Evolutionary conservation across 306 rosid genomes (phyloP).

Genomic region (Quercus ilex): DNA sequence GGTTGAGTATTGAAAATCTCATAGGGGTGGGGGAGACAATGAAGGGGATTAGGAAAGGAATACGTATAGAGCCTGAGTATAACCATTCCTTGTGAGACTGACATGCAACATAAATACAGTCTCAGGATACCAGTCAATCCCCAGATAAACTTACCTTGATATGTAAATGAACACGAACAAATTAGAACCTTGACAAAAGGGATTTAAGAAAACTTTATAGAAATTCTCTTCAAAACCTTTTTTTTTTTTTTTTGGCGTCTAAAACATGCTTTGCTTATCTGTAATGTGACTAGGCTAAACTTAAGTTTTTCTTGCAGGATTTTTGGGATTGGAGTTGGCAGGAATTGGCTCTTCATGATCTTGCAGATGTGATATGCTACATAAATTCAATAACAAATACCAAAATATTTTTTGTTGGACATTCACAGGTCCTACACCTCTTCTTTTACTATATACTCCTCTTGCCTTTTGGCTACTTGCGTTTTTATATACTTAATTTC

Average conservation of each 20-base stretch:
- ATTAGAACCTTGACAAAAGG: too few relatives aligned
- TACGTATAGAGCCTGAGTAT: background rate
- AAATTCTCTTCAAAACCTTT: too few relatives aligned
- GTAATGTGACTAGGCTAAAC: constrained; percentile 11
- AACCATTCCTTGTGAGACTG: too few relatives aligned
- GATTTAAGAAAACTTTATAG: too few relatives aligned
- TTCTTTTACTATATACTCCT: constrained; percentile 14
- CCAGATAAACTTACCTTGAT: too few relatives aligned
- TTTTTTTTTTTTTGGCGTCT: background rate
- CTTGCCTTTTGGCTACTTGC: constrained; percentile 9
- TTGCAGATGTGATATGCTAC: constrained; percentile 66
- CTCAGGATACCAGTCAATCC: too few relatives aligned
- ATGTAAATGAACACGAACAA: too few relatives aligned
- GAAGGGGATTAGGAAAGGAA: background rate
- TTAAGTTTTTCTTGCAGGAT: constrained; percentile 45
- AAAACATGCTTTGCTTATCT: constrained; percentile 6
- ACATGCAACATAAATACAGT: too few relatives aligned
- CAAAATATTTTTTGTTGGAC: constrained; percentile 80
- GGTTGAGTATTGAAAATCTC: constrained; percentile 4
- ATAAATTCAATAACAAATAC: constrained; percentile 46
- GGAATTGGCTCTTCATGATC: constrained; percentile 75
- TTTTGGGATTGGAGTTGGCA: constrained; percentile 99
- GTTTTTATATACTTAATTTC: constrained; percentile 11
- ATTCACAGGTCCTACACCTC: constrained; percentile 71
- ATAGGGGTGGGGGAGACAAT: background rate